A percentile compares a stretch with the other conserved stretches of the same genome.
These are phyloP conservation scores for Neoboletus brunneissimus DNA, from an alignment of 768 basidiomycete species.

Conservation along the genomic window DNA sequence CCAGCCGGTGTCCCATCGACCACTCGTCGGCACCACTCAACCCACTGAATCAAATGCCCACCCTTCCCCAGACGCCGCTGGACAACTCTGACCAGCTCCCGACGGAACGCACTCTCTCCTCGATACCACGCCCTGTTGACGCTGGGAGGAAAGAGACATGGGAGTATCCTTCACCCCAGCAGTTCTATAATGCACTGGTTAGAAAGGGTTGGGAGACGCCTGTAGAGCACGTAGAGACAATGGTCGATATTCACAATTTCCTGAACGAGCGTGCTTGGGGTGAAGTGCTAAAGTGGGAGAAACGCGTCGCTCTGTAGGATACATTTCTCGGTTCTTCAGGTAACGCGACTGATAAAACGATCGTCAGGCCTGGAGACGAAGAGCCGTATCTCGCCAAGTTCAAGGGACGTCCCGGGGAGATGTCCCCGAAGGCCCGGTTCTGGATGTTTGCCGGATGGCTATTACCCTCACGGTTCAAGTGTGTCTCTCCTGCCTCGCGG, in stretches of 20 bases:
- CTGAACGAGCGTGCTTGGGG: constrained; percentile 96
- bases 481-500: constrained; percentile 26
- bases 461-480: constrained; percentile 90
- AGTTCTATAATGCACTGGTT: constrained; percentile 96
- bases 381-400: constrained; percentile 78
- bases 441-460: constrained; percentile 86
- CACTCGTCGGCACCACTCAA: constrained; percentile 52
- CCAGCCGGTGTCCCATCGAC: constrained; percentile 59
- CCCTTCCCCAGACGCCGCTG: constrained; percentile 62
- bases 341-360: not conserved
- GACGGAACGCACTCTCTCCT: constrained; percentile 70
- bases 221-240: constrained; percentile 91
- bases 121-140: constrained; percentile 71
- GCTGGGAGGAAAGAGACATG: constrained; percentile 43
- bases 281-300: constrained; percentile 94
- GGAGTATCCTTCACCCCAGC: constrained; percentile 98
- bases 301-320: constrained; percentile 39
- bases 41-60: constrained; percentile 83
- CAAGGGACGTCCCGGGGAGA: constrained; percentile 85
- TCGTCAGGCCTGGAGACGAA: constrained; percentile 48
- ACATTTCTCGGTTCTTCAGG: not conserved
- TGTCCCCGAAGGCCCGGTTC: constrained; percentile 92
- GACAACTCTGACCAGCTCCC: constrained; percentile 63
- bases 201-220: constrained; percentile 98
- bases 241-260: constrained; percentile 99